Evolutionary conservation across 169 alveolate genomes (phyloP).

Genomic region (Cryptosporidium baileyi): DNA sequence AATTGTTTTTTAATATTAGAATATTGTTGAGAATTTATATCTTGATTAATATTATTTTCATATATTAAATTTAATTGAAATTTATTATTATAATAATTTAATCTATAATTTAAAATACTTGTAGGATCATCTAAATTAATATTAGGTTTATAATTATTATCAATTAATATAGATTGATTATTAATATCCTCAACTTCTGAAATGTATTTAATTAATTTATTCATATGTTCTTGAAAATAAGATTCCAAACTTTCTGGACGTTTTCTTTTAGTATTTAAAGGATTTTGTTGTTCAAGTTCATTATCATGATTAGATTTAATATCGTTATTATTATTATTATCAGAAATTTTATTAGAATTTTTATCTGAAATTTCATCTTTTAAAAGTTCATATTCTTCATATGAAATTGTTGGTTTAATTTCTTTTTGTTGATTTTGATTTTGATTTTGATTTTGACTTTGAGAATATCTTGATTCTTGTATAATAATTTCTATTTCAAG

Average conservation of each 20-base stretch:
- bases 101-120: slow-evolving; percentile 19
- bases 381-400: background rate
- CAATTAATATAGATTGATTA: background rate
- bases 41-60: background rate
- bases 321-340: background rate
- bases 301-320: background rate
- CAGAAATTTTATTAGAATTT: background rate
- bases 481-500: slow-evolving; percentile 29
- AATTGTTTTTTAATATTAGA: background rate
- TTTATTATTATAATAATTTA: slow-evolving; percentile 18
- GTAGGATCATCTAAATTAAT: background rate
- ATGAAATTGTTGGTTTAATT: slow-evolving; percentile 10
- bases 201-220: slow-evolving; percentile 7
- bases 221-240: slow-evolving; percentile 22
- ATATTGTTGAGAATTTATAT: background rate
- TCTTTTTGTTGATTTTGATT: background rate
- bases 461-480: slow-evolving; percentile 20
- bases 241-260: slow-evolving; percentile 19
- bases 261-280: background rate
- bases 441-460: background rate
- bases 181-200: slow-evolving; percentile 36
- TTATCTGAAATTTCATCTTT: background rate
- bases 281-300: too few species aligned
- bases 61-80: background rate
- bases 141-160: background rate